A percentile compares a stretch with the other conserved stretches of the same genome.
Conservation (phyloP, 148 eudicot species). For the Rhododendron ferrugineum region DNA sequence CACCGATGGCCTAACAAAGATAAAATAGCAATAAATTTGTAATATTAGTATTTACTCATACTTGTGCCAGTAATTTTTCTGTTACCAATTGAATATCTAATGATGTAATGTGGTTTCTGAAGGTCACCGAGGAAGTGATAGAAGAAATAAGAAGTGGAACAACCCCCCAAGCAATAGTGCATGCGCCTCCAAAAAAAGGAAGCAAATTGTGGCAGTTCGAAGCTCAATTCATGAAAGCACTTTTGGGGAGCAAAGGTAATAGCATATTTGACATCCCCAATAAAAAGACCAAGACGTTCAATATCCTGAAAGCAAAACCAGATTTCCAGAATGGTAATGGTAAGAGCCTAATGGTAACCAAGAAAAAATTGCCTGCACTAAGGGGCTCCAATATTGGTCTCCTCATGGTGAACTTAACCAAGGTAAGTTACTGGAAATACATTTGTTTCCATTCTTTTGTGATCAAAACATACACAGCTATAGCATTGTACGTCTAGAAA, state of each 20-base stretch:
- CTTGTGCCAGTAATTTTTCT: background rate
- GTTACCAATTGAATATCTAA: background rate
- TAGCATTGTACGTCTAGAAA: background rate
- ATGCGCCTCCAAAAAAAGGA: conserved; percentile 27
- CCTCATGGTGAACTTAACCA: conserved; percentile 67
- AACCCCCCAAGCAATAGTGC: conserved; percentile 46
- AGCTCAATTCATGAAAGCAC: conserved; percentile 16
- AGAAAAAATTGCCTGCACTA: conserved; percentile 38
- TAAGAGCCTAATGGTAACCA: conserved; percentile 55
- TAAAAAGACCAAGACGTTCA: conserved; percentile 48
- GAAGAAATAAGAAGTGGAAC: conserved; percentile 43
- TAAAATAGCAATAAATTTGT: background rate
- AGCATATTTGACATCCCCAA: conserved; percentile 28
- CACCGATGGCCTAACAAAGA: background rate
- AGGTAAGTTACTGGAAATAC: conserved; percentile 28
- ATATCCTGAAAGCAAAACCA: conserved; percentile 48
- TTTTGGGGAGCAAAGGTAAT: conserved; percentile 35
- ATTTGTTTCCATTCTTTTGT: background rate
- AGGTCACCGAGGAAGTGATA: conserved; percentile 58
- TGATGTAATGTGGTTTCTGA: background rate
- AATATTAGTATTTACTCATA: background rate
- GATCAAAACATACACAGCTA: background rate
- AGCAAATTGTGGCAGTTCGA: conserved; percentile 37
- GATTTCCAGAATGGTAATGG: conserved; percentile 68
- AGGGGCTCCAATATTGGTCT: conserved; percentile 45